Conservation (phyloP, 805 yeast species). For the Wickerhamiella brachini region DNA sequence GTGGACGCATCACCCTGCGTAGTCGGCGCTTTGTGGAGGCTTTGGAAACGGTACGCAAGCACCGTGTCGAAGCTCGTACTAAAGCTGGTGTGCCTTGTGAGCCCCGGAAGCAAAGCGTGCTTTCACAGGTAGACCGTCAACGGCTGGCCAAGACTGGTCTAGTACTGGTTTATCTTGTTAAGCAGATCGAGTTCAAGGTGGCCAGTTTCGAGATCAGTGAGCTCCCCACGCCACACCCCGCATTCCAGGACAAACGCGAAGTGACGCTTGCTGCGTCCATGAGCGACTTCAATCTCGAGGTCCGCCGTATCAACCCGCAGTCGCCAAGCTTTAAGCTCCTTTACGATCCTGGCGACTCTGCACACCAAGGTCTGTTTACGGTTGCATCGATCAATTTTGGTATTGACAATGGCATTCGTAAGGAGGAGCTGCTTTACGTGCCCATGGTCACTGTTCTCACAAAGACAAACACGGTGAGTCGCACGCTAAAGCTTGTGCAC, state of each 20-base stretch:
- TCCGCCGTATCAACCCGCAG: conserved; percentile 27
- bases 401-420: conserved; percentile 19
- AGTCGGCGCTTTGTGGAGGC: conserved; percentile 13
- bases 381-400: conserved; percentile 25
- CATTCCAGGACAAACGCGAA: conserved; percentile 6
- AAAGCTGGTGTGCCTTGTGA: neutral
- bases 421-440: conserved; percentile 27
- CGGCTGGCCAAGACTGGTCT: conserved; percentile 19
- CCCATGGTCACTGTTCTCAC: conserved; percentile 26
- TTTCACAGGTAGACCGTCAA: conserved; percentile 9
- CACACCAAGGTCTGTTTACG: conserved; percentile 28
- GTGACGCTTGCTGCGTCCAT: conserved; percentile 18
- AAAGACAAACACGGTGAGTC: conserved; percentile 25
- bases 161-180: conserved; percentile 22
- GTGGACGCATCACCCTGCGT: conserved; percentile 20
- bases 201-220: conserved; percentile 21
- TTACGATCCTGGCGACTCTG: conserved; percentile 23
- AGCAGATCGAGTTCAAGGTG: conserved; percentile 25
- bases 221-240: conserved; percentile 15
- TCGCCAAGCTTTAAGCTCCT: conserved; percentile 28
- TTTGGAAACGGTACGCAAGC: conserved; percentile 7
- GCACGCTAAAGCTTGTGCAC: conserved; percentile 23
- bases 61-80: neutral
- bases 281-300: conserved; percentile 25
- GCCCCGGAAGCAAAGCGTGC: neutral